A percentile compares a stretch with the other conserved stretches of the same genome.
These are phyloP conservation scores for Cladosporium velox DNA, from an alignment of 2,329 filamentous ascomycete species.

Conservation along the genomic window DNA sequence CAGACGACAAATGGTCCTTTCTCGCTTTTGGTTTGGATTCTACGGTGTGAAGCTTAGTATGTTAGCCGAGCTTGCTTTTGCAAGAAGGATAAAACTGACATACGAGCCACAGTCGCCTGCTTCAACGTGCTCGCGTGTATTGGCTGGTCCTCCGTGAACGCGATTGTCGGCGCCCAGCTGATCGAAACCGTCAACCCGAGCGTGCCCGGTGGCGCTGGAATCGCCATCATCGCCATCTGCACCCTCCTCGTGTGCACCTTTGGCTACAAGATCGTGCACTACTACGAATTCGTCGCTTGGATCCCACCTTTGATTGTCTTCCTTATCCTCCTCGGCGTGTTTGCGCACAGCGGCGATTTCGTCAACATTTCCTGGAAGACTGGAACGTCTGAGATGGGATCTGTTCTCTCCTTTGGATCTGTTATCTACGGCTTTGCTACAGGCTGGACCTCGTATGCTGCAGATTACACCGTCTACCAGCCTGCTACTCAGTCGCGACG, in stretches of 20 bases:
- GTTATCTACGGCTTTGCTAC: slow-evolving; percentile 69
- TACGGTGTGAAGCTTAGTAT: slow-evolving; percentile 47
- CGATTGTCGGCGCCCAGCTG: slow-evolving; percentile 79
- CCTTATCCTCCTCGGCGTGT: slow-evolving; percentile 68
- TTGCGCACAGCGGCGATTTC: slow-evolving; percentile 68
- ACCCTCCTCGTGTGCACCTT: slow-evolving; percentile 72
- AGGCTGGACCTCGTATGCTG: slow-evolving; percentile 73
- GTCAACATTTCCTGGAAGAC: slow-evolving; percentile 60
- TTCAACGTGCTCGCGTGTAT: slow-evolving; percentile 73
- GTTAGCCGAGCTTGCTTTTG: slow-evolving; percentile 18
- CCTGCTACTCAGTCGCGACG: slow-evolving; percentile 60
- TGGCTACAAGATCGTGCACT: slow-evolving; percentile 74
- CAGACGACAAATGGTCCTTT: slow-evolving; percentile 73
- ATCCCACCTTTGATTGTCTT: slow-evolving; percentile 73
- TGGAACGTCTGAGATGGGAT: slow-evolving; percentile 62
- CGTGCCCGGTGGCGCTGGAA: slow-evolving; percentile 72
- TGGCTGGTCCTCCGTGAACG: slow-evolving; percentile 76
- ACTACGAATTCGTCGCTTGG: slow-evolving; percentile 75
- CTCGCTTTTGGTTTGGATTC: slow-evolving; percentile 71
- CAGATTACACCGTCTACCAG: slow-evolving; percentile 81
- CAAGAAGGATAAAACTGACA: slow-evolving; percentile 22
- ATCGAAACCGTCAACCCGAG: slow-evolving; percentile 70
- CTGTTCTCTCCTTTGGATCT: slow-evolving; percentile 65
- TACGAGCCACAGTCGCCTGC: slow-evolving; percentile 56
- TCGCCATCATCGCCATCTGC: slow-evolving; percentile 69